Percentiles rank a stretch among this genome's conserved stretches.
Conservation (phyloP, 352 stramenopile genomes). For the Phytophthora agathidicida region DNA sequence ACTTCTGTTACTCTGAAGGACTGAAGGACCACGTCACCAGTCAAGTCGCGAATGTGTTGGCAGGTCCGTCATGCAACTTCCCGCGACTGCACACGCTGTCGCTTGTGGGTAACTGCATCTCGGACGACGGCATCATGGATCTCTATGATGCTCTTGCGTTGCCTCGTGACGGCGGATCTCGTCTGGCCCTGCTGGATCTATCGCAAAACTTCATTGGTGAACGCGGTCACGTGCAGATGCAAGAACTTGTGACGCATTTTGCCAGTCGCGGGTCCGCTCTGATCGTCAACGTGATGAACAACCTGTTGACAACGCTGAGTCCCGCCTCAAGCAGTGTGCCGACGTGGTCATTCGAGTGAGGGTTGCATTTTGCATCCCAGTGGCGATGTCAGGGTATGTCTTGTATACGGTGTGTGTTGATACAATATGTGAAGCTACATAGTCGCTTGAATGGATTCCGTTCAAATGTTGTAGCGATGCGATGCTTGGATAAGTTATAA, state of each 20-base stretch:
- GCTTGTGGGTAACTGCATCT: conserved; percentile 61
- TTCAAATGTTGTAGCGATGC: not conserved
- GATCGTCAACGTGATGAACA: conserved; percentile 42
- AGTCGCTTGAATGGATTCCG: not conserved
- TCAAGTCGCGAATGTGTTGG: conserved; percentile 42
- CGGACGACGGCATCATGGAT: conserved; percentile 48
- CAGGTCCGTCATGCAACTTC: conserved; percentile 34
- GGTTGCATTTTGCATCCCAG: not conserved
- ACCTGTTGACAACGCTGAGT: conserved; percentile 28
- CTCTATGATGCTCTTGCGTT: conserved; percentile 43
- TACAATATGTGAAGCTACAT: conserved; percentile 2
- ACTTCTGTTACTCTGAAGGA: conserved; percentile 56
- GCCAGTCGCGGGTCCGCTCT: conserved; percentile 22
- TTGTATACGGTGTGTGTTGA: conserved; percentile 4
- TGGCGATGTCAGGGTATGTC: not conserved
- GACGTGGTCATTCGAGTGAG: conserved; percentile 3
- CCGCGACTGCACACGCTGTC: conserved; percentile 40
- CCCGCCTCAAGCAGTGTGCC: not conserved
- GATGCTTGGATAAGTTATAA: not conserved
- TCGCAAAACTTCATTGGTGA: conserved; percentile 70
- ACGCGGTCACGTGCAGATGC: conserved; percentile 46
- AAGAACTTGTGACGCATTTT: conserved; percentile 40
- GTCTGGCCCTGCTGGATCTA: conserved; percentile 33
- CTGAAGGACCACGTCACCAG: conserved; percentile 56
- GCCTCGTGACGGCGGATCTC: conserved; percentile 4